phyloP scores from a whole-genome alignment of 768 basidiomycete genomes.

The Nevesoporus exiguus region DNA sequence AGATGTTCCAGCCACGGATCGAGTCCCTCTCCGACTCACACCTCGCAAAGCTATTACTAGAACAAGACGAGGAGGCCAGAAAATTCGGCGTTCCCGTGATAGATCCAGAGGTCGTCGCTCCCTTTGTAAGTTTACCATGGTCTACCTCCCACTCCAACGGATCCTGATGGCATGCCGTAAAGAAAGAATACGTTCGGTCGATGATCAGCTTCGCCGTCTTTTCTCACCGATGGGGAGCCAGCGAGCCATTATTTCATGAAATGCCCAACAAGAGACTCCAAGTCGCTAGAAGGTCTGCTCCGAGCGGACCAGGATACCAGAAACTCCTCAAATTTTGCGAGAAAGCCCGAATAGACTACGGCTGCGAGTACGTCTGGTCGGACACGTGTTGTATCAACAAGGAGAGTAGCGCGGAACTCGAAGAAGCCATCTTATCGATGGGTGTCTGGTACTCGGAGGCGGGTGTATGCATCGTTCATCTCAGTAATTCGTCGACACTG shows the following conservation, averaged over 20 bases:
- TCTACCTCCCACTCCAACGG: not conserved
- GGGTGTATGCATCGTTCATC: slow-evolving; percentile 21
- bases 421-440: slow-evolving; percentile 26
- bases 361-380: slow-evolving; percentile 28
- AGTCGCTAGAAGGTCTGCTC: slow-evolving; percentile 8
- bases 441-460: slow-evolving; percentile 25
- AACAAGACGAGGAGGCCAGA: slow-evolving; percentile 24
- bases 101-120: slow-evolving; percentile 19
- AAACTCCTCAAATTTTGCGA: slow-evolving; percentile 28
- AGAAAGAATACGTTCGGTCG: slow-evolving; percentile 17
- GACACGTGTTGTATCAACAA: slow-evolving; percentile 29
- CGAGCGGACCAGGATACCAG: slow-evolving; percentile 21
- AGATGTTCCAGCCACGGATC: slow-evolving; percentile 18
- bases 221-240: slow-evolving; percentile 27
- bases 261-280: slow-evolving; percentile 16
- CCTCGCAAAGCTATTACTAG: slow-evolving; percentile 21
- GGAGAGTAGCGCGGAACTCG: slow-evolving; percentile 26
- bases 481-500: slow-evolving; percentile 17
- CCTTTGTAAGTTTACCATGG: slow-evolving; percentile 15
- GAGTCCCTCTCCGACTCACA: slow-evolving; percentile 21
- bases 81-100: slow-evolving; percentile 18
- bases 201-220: slow-evolving; percentile 25
- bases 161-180: slow-evolving; percentile 6
- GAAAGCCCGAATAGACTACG: slow-evolving; percentile 23
- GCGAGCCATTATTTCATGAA: slow-evolving; percentile 24